These are phyloP conservation scores for Erucastrum elatum DNA, from an alignment of 345 rosid species.

Conservation along the genomic window DNA sequence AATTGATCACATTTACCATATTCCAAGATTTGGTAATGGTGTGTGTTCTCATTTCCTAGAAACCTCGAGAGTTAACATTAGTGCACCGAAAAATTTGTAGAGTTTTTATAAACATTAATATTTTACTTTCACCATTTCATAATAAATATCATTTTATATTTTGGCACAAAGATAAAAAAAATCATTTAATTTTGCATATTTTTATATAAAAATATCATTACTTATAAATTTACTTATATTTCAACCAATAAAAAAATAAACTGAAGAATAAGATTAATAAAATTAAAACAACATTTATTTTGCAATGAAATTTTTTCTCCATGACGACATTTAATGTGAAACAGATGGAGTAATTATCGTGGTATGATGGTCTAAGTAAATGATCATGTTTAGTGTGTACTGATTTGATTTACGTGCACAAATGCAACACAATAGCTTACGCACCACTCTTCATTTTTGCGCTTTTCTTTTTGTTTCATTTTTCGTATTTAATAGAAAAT, in stretches of 20 bases:
- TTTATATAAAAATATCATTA: too few species aligned
- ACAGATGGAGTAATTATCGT: too few species aligned
- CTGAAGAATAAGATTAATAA: too few species aligned
- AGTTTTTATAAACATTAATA: neutral
- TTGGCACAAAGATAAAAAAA: too few species aligned
- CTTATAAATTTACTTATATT: too few species aligned
- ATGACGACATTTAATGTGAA: too few species aligned
- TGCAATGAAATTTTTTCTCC: too few species aligned
- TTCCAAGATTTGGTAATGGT: constrained; percentile 35
- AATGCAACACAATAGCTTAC: neutral
- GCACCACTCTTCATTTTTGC: neutral
- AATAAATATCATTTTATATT: too few species aligned
- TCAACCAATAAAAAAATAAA: too few species aligned
- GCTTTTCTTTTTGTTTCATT: neutral
- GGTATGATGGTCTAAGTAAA: neutral
- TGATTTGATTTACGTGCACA: constrained; percentile 10
- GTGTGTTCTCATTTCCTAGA: constrained; percentile 39
- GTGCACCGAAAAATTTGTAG: constrained; percentile 22
- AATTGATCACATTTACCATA: constrained; percentile 32
- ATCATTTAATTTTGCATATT: too few species aligned
- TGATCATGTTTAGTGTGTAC: neutral
- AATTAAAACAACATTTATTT: too few species aligned
- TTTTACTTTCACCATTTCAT: too few species aligned
- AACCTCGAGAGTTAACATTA: constrained; percentile 37
- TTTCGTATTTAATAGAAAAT: neutral